A percentile compares a stretch with the other conserved stretches of the same genome.
Evolutionary conservation across 345 rosid genomes (phyloP).

Genomic region (Brassica carinata): DNA sequence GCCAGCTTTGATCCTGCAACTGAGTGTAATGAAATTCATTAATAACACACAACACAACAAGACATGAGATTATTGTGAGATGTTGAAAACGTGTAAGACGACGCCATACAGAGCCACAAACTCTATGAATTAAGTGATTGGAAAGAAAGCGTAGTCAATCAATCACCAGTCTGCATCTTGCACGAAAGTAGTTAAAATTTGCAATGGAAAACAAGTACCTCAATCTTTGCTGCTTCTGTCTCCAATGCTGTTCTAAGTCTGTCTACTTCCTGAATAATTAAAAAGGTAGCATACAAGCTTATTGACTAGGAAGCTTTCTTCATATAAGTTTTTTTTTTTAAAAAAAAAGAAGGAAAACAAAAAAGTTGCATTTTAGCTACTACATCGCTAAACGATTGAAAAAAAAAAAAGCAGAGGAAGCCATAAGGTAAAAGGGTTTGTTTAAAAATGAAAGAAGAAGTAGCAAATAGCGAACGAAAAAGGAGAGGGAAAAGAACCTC

Average conservation of each 20-base stretch:
- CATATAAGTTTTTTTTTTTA: neutral
- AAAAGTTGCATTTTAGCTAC: neutral
- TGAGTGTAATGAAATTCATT: conserved; percentile 23
- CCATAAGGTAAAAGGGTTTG: neutral
- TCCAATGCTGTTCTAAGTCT: conserved; percentile 70
- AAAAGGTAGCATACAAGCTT: conserved; percentile 39
- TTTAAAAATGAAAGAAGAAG: neutral
- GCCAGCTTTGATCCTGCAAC: conserved; percentile 62
- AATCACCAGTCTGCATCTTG: neutral
- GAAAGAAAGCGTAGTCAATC: neutral
- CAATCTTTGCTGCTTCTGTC: conserved; percentile 68
- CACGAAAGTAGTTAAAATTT: neutral
- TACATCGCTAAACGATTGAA: neutral
- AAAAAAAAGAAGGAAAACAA: too few species aligned
- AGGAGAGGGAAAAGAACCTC: conserved; percentile 56
- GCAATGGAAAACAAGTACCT: conserved; percentile 51
- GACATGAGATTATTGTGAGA: neutral
- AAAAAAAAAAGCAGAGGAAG: neutral
- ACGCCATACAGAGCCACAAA: neutral
- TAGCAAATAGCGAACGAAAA: neutral
- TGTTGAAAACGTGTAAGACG: conserved; percentile 16
- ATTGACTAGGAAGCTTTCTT: neutral
- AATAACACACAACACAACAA: conserved; percentile 8
- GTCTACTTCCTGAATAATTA: conserved; percentile 67
- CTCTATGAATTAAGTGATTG: neutral